Conservation (phyloP, 805 yeast species). For the Starmerella roubikii region DNA sequence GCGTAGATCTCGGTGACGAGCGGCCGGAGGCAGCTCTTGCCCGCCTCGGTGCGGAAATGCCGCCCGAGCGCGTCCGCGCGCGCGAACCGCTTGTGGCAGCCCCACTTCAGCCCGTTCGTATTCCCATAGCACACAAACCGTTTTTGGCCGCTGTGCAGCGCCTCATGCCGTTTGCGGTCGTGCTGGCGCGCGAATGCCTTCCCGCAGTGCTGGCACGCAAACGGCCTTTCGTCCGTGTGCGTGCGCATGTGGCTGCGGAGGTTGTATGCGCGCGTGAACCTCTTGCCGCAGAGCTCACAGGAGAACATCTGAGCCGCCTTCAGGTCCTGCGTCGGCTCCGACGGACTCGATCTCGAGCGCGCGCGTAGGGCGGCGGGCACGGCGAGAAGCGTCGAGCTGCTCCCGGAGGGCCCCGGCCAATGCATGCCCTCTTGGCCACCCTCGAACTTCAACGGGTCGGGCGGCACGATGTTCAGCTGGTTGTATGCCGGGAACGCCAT, state of each 20-base stretch:
- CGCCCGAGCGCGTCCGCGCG: slow-evolving; percentile 66
- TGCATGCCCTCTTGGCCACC: too few species aligned
- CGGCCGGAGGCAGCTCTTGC: slow-evolving; percentile 54
- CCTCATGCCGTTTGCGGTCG: slow-evolving; percentile 63
- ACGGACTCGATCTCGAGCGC: slow-evolving; percentile 33
- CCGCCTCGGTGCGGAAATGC: slow-evolving; percentile 64
- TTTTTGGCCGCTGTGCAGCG: slow-evolving; percentile 59
- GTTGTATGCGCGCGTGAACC: slow-evolving; percentile 86
- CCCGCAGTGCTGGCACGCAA: slow-evolving; percentile 46
- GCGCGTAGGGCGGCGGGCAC: slow-evolving; percentile 12
- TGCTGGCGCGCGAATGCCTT: slow-evolving; percentile 66
- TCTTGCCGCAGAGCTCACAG: slow-evolving; percentile 73
- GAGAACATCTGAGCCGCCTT: slow-evolving; percentile 59
- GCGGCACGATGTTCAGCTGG: slow-evolving; percentile 4
- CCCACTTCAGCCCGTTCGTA: slow-evolving; percentile 39
- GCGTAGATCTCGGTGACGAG: slow-evolving; percentile 37
- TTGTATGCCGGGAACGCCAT: slow-evolving; percentile 3
- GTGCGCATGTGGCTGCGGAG: slow-evolving; percentile 83
- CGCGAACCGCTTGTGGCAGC: slow-evolving; percentile 61
- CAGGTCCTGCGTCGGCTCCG: slow-evolving; percentile 38
- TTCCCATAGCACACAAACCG: slow-evolving; percentile 53
- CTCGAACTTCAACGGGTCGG: neutral
- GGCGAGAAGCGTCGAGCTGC: neutral
- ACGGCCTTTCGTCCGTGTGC: slow-evolving; percentile 65
- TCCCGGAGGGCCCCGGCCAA: neutral